These are phyloP conservation scores for Fusarium sp. DNA, from an alignment of 2,329 filamentous ascomycete genomes.

Conservation along the genomic window DNA sequence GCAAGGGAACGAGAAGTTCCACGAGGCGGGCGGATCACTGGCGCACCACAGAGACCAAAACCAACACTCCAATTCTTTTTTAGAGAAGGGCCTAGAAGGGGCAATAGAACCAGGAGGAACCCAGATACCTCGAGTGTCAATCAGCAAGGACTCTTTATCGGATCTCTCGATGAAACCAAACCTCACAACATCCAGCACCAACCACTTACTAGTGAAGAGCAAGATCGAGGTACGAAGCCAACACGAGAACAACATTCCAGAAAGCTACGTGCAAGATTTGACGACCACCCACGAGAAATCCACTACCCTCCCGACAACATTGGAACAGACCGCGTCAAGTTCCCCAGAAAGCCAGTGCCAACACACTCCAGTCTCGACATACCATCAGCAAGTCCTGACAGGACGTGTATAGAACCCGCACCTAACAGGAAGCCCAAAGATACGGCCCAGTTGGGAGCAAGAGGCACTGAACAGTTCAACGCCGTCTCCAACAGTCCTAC, in stretches of 20 bases:
- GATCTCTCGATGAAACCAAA: not conserved
- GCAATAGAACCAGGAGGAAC: constrained; percentile 23
- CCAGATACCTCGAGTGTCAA: not conserved
- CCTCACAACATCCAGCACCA: not conserved
- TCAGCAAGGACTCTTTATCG: constrained; percentile 3
- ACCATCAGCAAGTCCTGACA: not conserved
- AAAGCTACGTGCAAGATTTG: constrained; percentile 23
- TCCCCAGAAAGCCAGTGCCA: constrained; percentile 15
- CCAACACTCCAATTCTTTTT: constrained; percentile 47
- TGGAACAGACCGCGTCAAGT: not conserved
- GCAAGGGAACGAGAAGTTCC: constrained; percentile 1
- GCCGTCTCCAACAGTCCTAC: not conserved
- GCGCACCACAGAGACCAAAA: not conserved
- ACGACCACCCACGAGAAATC: constrained; percentile 18
- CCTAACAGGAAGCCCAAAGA: not conserved
- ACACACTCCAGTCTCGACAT: not conserved
- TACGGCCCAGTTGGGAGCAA: not conserved
- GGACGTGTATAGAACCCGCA: constrained; percentile 22
- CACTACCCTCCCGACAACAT: not conserved
- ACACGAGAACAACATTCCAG: not conserved
- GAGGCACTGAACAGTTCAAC: not conserved
- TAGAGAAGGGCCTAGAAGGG: constrained; percentile 43
- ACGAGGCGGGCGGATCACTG: not conserved
- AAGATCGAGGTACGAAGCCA: not conserved
- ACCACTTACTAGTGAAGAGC: constrained; percentile 4